Base-by-base conservation (phyloP, 352 stramenopile genomes). In the Aphanomyces invadans region DNA sequence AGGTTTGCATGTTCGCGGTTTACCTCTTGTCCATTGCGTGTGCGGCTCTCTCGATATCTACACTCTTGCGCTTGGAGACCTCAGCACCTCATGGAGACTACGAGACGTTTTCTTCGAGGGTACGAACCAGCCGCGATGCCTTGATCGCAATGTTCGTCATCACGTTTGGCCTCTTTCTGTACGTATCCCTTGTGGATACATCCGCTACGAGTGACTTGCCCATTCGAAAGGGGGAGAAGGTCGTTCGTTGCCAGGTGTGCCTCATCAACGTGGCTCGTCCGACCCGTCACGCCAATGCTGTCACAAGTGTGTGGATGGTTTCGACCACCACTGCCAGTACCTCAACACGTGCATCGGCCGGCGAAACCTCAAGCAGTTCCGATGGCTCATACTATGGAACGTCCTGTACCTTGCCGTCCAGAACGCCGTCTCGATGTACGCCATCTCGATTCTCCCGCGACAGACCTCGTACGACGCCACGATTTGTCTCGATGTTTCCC, bases 321-420 rank as follows among this genome's bases (percentile, higher is more conserved):
- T 98, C 73, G 92, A 98, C 76, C 92, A 98, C 80, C 94, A 98
- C 77, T 98, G 94, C 74, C 81, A 87, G 49, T 96, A 90, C 87
- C 81, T 98, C 59, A 98, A 98, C 73, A 98, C 90, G 44, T 98
- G 94, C 74, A 88, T 98, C 36, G 91, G 91, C 48, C 73, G 71
- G 49, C 76, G 75, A 65, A 90, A 88, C 72, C 81, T 88, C 62
- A 69, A 69, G 68, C 73, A 84, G 2, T 89, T 89, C 57, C 74
- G 83, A 7, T 76, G 69, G 17, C 69, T 89, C 45, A 62, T 92
- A 29, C 76, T 71, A 54, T 87, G 75, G 67, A 67, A 80, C 12
- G 82, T 80, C 36, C 63, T 87, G 44, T 70, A 88, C 46, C 62
- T 90, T 32, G 17, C 73, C 21, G 86, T 77, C 17, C 80, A 91